Evolutionary conservation across 257 asterid species (phyloP), one percentile per base, ranked within the genome.

Genomic region (Primulina huaijiensis): DNA sequence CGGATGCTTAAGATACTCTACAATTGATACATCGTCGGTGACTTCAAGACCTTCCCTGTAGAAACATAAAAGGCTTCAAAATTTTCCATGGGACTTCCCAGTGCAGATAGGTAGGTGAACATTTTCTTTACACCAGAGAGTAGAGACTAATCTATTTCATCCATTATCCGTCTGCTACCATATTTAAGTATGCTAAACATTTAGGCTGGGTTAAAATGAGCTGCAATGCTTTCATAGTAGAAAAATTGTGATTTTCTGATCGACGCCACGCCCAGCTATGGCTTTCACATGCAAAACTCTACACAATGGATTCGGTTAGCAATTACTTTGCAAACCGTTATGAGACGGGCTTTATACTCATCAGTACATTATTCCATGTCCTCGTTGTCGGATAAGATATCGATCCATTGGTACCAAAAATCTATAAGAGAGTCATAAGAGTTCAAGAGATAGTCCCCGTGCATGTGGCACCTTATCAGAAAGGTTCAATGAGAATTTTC

Each of bases 11-110:
- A 91, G 91, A 82, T 88, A 85, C 87, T 94, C 97, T 70, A 94
- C 96, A 2, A 94, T 91, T 25, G 99, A 94, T 60, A 94, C 99
- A 78, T 94, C 99, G 72, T 94, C 99, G 0, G 99, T 91, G 19
- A 94, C 99, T 88, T 94, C 99, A 59, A 94, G 96, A 25, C 92
- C 89, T 78, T 88, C 97, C 84, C 99, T 94, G 89, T 60, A 76
- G 37, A 46, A 68, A 62, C 20, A 61, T 46, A 67, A 65, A 8
- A 33, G 60, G 57, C 57, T 46, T 35, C 23, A 30, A 20, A 25
- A 23, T 60, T n/a, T 31, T 3, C 46, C 8, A 12, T 19, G 69
- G 69, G 2, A 38, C 3, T 9, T 38, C 58, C 6, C 55, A 46
- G 7, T 38, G 46, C n/a, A 46, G 55, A 46, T 46, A 14, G 55